Evolutionary conservation across 2,329 filamentous ascomycete genomes (phyloP).

Genomic region (Didymosphaeria variabile): DNA sequence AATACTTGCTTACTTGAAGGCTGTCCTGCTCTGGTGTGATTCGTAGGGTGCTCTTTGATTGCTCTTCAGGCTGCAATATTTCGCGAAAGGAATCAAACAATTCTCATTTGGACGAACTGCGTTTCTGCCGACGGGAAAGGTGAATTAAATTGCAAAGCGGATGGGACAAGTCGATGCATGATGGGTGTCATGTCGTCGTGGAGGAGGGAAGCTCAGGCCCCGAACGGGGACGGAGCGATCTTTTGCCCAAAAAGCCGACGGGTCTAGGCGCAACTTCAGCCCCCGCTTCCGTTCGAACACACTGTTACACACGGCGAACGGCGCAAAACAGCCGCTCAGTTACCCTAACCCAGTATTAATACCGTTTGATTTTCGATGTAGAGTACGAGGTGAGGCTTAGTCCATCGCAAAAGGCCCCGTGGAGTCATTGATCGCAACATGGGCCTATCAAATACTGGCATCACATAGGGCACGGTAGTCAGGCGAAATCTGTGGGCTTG

Average conservation of each 20-base stretch:
- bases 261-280: slow-evolving; percentile 1
- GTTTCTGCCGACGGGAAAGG: slow-evolving; percentile 11
- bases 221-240: slow-evolving; percentile 2
- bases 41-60: not conserved
- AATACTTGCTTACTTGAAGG: not conserved
- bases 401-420: not conserved
- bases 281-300: not conserved
- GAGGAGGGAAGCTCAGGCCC: slow-evolving; percentile 3
- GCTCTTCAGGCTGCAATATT: not conserved
- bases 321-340: slow-evolving; percentile 4
- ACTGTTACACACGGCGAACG: not conserved
- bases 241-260: slow-evolving; percentile 6
- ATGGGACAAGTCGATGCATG: not conserved
- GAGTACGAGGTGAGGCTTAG: not conserved
- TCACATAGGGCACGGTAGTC: not conserved
- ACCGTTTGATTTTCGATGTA: not conserved
- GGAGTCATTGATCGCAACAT: not conserved
- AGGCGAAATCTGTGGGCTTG: not conserved
- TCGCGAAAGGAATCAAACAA: not conserved
- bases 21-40: not conserved
- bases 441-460: no score
- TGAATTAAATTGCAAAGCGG: not conserved
- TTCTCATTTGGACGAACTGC: not conserved
- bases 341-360: not conserved
- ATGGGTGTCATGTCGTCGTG: not conserved